These are phyloP conservation scores for Asterochloris erici DNA, from an alignment of 139 green algal species.

Conservation along the genomic window DNA sequence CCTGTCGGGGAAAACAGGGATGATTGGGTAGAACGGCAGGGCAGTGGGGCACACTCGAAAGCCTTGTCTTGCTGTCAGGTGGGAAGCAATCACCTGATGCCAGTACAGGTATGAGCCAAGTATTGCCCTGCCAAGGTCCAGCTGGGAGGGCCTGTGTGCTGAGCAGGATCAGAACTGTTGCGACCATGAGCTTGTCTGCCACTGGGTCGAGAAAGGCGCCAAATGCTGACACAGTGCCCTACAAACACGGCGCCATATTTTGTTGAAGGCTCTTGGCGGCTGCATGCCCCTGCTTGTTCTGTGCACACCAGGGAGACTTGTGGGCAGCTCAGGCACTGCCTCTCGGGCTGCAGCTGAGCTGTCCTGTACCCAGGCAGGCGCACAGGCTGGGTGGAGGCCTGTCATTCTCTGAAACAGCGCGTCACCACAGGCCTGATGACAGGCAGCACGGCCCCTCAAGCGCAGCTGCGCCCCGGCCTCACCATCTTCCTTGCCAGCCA, in stretches of 20 bases:
- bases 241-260: background rate
- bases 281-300: conserved; percentile 21
- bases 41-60: background rate
- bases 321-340: no score
- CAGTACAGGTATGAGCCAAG: conserved; percentile 68
- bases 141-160: conserved; percentile 50
- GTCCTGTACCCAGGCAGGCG: no score
- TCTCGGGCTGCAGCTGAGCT: no score
- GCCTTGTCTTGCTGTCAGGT: background rate
- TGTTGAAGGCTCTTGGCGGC: background rate
- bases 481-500: conserved; percentile 86
- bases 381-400: no score
- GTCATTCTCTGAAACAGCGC: no score
- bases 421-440: no score
- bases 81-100: conserved; percentile 33
- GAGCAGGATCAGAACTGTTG: conserved; percentile 80
- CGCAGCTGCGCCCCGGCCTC: background rate
- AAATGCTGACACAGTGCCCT: conserved; percentile 71
- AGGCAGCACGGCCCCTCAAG: no score
- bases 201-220: conserved; percentile 98
- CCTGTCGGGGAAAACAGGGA: background rate
- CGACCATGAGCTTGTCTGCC: conserved; percentile 97
- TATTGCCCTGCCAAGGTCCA: conserved; percentile 61
- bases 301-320: no score
- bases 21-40: background rate